Percentiles rank a stretch among this genome's conserved stretches.
Conservation (phyloP, 2,329 filamentous ascomycete genomes). For the Ophiocordyceps camponoti-floridani region DNA sequence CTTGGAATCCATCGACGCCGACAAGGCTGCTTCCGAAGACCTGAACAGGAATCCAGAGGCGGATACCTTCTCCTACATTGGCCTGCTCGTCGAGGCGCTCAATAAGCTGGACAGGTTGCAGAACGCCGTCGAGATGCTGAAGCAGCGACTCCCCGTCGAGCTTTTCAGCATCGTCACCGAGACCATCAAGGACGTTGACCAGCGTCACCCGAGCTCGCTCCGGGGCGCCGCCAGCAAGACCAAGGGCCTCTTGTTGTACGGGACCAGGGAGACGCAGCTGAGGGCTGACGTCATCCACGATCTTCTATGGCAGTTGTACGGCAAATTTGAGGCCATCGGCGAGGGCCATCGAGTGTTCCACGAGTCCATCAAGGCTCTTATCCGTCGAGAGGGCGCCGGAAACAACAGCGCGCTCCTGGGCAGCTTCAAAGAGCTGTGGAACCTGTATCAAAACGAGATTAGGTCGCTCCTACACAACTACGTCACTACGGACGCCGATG, state of each 20-base stretch:
- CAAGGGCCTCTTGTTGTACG: slow-evolving; percentile 43
- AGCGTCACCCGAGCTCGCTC: slow-evolving; percentile 73
- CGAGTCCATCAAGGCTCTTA: slow-evolving; percentile 75
- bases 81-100: slow-evolving; percentile 70
- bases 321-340: slow-evolving; percentile 92
- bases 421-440: slow-evolving; percentile 95
- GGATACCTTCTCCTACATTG: slow-evolving; percentile 88
- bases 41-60: slow-evolving; percentile 84
- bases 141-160: slow-evolving; percentile 84
- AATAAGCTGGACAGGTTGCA: slow-evolving; percentile 81
- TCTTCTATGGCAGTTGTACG: slow-evolving; percentile 78
- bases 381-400: slow-evolving; percentile 57
- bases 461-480: slow-evolving; percentile 89
- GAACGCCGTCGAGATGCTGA: slow-evolving; percentile 72
- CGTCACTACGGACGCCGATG: slow-evolving; percentile 74
- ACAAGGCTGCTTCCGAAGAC: slow-evolving; percentile 57
- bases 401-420: slow-evolving; percentile 52
- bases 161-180: slow-evolving; percentile 88
- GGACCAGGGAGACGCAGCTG: slow-evolving; percentile 54
- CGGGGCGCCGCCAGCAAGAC: slow-evolving; percentile 34
- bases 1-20: slow-evolving; percentile 42
- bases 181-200: slow-evolving; percentile 84
- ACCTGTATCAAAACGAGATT: slow-evolving; percentile 95
- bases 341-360: slow-evolving; percentile 90
- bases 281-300: slow-evolving; percentile 78